phyloP scores from a whole-genome alignment of 305 asterid species.

The Caryopteris hybrid region DNA sequence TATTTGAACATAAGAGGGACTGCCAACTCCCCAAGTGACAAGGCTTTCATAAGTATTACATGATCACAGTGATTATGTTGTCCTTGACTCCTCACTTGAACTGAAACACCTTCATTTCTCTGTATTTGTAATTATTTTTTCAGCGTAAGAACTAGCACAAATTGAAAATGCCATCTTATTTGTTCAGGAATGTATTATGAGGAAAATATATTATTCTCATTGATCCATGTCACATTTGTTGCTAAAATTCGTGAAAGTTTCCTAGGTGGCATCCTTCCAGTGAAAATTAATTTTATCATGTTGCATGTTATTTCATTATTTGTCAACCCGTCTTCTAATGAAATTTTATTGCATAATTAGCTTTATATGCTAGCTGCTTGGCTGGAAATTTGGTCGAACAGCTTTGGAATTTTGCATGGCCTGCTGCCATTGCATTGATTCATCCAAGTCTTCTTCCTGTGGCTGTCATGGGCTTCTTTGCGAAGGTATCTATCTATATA shows the following conservation, averaged over 20 bases:
- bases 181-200: slow-evolving; percentile 2
- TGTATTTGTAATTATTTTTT: background rate
- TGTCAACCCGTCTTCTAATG: slow-evolving; percentile 16
- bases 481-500: slow-evolving; percentile 52
- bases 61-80: background rate
- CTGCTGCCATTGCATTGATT: slow-evolving; percentile 87
- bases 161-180: slow-evolving; percentile 1
- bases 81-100: background rate
- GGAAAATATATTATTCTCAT: slow-evolving; percentile 5
- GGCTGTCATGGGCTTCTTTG: slow-evolving; percentile 72
- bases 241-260: background rate
- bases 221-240: slow-evolving; percentile 5
- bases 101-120: background rate
- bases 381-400: slow-evolving; percentile 96
- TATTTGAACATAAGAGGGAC: background rate
- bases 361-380: slow-evolving; percentile 88
- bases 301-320: background rate
- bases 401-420: slow-evolving; percentile 96
- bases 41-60: background rate
- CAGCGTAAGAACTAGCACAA: slow-evolving; percentile 7
- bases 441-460: slow-evolving; percentile 96
- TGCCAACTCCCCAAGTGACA: slow-evolving; percentile 3
- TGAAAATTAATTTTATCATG: background rate
- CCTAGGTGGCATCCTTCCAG: background rate
- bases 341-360: slow-evolving; percentile 35